Conservation (phyloP, 139 green algal species). For the Edaphochlamys debaryana region DNA sequence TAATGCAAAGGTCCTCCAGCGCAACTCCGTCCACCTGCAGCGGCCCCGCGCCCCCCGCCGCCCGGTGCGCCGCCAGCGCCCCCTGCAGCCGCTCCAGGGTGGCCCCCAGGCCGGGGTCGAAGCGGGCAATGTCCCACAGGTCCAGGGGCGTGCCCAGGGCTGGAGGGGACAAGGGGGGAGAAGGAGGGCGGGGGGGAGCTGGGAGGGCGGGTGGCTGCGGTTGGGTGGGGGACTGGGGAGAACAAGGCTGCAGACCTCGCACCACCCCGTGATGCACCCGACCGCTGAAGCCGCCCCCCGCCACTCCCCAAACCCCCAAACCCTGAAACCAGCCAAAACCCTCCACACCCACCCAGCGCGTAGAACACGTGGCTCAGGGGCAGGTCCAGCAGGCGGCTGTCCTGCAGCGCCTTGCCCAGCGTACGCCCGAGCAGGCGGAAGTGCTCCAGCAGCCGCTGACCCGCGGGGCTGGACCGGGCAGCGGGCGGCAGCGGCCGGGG, state of each 20-base stretch:
- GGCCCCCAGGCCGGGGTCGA: constrained; percentile 82
- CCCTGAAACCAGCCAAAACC: no score
- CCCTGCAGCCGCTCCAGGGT: constrained; percentile 79
- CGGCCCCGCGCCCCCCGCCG: constrained; percentile 9
- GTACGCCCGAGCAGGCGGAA: constrained; percentile 91
- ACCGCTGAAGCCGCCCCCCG: no score
- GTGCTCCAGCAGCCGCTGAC: constrained; percentile 54
- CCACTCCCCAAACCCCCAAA: no score
- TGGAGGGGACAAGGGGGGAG: constrained; percentile 27
- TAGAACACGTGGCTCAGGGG: constrained; percentile 90
- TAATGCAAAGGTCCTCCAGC: constrained; percentile 94
- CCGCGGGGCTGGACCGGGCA: not conserved
- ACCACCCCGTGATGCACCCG: no score
- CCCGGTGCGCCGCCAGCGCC: constrained; percentile 9
- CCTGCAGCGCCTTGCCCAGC: constrained; percentile 94
- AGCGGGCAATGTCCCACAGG: constrained; percentile 76
- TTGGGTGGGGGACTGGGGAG: no score
- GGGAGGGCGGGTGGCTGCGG: no score
- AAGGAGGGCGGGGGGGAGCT: no score
- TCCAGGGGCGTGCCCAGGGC: constrained; percentile 70
- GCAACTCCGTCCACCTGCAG: constrained; percentile 80
- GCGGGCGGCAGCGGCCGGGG: constrained; percentile 73
- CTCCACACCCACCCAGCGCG: constrained; percentile 61
- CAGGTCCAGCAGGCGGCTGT: constrained; percentile 93
- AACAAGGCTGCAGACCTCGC: no score